Base-by-base conservation (phyloP, 768 basidiomycete genomes). In the Boletus sp. region DNA sequence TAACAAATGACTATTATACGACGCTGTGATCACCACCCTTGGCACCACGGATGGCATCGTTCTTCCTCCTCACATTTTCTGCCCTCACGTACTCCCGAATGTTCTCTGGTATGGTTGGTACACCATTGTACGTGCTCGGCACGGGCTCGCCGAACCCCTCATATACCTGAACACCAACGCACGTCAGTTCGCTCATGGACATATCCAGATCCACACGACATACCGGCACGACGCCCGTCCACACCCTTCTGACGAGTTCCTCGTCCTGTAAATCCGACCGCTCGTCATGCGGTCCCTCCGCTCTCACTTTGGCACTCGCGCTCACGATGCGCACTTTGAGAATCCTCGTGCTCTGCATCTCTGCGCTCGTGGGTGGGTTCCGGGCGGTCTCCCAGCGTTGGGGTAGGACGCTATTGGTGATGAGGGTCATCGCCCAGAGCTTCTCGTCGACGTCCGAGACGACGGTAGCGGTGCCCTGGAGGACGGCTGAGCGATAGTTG, bases 11-110 rank as follows among this genome's bases (percentile, higher is more conserved):
- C 33, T 48, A 53, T 33, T 53, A 41, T 39, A 50, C 51, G 17
- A 47, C 10, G 18, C n/a, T 9, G 7, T 53, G 30, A 83, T 59
- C 81, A 79, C 60, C 69, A 79, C 39, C 57, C 33, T 58, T 67
- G 7, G 66, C 64, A 5, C 56, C 67, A 33, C 41, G 54, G 47
- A 58, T 54, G 14, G 67, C 67, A 17, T 60, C 47, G n/a, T 59
- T 67, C 59, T 68, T 67, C 45, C 64, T 61, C 48, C 40, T 69
- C 49, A 58, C 36, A 30, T 67, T 67, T 39, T 68, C 61, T 37
- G 9, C 56, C 40, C 64, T 64, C 28, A 69, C 10, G n/a, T 66
- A 49, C 29, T 59, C 64, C 44, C 67, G 54, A 7, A 69, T 66
- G 9, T 58, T 59, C 11, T 59, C 64, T 4, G 66, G 66, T 33